These are phyloP conservation scores for Podospora tetraspora DNA, from an alignment of 495 filamentous ascomycete genomes.

Conservation along the genomic window DNA sequence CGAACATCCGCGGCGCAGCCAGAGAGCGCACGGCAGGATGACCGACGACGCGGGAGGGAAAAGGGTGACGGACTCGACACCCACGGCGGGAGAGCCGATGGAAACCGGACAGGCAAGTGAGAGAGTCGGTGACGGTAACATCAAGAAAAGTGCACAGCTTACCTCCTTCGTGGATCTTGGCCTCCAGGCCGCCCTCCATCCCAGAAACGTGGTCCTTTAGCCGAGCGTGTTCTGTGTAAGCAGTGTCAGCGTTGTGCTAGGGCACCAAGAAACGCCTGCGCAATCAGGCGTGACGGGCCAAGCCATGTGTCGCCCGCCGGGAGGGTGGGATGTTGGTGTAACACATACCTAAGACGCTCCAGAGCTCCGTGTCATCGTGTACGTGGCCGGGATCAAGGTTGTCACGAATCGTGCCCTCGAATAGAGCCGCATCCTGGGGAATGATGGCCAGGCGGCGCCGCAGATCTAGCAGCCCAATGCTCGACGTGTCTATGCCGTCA, in stretches of 20 bases:
- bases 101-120: constrained; percentile 27
- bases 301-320: constrained; percentile 21
- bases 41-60: not conserved
- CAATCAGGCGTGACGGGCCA: constrained; percentile 1
- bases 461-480: constrained; percentile 84
- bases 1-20: constrained; percentile 5
- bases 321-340: constrained; percentile 22
- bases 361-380: constrained; percentile 95
- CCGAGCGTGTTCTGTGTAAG: constrained; percentile 73
- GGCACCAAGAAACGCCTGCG: constrained; percentile 2
- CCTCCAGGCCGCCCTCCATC: constrained; percentile 89
- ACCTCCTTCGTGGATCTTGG: constrained; percentile 90
- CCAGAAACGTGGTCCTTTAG: constrained; percentile 83
- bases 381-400: constrained; percentile 94
- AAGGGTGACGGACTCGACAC: constrained; percentile 1
- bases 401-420: constrained; percentile 92
- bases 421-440: constrained; percentile 94
- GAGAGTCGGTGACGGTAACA: constrained; percentile 9
- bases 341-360: constrained; percentile 85
- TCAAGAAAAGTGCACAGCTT: constrained; percentile 34
- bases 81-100: constrained; percentile 31
- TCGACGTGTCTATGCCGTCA: constrained; percentile 81
- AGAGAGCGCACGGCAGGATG: not conserved
- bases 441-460: constrained; percentile 93
- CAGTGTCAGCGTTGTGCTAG: constrained; percentile 20